Percentiles rank a stretch among this genome's conserved stretches.
Conservation (phyloP, 345 rosid species). For the Boechera retrofracta region DNA sequence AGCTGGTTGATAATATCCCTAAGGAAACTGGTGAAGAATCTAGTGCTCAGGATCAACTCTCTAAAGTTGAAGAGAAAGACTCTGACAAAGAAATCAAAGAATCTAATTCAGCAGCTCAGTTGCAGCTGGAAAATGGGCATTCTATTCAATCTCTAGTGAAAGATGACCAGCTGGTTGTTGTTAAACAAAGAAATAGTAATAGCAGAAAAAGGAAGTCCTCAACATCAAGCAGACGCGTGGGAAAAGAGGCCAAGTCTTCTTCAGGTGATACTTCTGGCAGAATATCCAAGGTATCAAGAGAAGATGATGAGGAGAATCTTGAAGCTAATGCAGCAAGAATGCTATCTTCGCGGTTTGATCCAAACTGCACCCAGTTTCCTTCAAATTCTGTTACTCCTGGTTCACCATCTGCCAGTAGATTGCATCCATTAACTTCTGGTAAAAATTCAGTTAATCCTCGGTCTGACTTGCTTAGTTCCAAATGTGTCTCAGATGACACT, state of each 20-base stretch:
- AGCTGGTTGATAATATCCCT: slow-evolving; percentile 44
- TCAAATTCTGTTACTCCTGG: slow-evolving; percentile 55
- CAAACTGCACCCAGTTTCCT: slow-evolving; percentile 80
- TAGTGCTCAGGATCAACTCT: slow-evolving; percentile 43
- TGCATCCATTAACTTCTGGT: slow-evolving; percentile 51
- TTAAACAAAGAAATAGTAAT: slow-evolving; percentile 50
- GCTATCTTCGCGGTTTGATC: slow-evolving; percentile 92
- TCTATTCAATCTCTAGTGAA: slow-evolving; percentile 45
- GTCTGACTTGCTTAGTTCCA: slow-evolving; percentile 53
- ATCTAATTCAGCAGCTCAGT: slow-evolving; percentile 41
- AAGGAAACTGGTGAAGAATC: slow-evolving; percentile 51
- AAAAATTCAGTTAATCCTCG: slow-evolving; percentile 41
- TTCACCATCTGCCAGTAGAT: slow-evolving; percentile 50
- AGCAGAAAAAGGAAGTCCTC: slow-evolving; percentile 62
- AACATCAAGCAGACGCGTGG: slow-evolving; percentile 33
- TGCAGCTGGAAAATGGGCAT: slow-evolving; percentile 53
- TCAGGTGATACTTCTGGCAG: slow-evolving; percentile 46
- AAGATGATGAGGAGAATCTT: slow-evolving; percentile 92
- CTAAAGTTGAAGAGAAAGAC: slow-evolving; percentile 51
- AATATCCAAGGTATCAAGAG: slow-evolving; percentile 51
- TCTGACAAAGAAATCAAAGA: slow-evolving; percentile 48
- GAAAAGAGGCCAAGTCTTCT: slow-evolving; percentile 54
- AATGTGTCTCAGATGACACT: slow-evolving; percentile 61
- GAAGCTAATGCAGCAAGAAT: slow-evolving; percentile 98
- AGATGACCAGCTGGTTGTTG: slow-evolving; percentile 44